Conservation (phyloP, 192 early-diverging fungal species). For the Coemansia sp. region DNA sequence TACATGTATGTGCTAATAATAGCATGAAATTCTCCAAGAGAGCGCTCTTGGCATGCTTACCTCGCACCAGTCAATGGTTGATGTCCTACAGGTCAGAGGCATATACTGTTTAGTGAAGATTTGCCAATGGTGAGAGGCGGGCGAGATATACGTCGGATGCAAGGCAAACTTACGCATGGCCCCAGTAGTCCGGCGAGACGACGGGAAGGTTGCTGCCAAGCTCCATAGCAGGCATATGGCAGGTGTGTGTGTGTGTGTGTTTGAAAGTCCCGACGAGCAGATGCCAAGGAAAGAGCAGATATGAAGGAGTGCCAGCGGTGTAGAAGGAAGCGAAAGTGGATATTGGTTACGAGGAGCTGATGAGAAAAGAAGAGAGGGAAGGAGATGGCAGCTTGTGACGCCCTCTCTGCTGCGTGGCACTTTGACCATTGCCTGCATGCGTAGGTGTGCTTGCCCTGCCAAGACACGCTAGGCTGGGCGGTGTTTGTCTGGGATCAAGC, state of each 20-base stretch:
- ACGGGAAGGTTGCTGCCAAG: slow-evolving; percentile 12
- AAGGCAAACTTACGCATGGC: slow-evolving; percentile 59
- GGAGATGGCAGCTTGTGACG: background rate
- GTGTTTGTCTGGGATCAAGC: slow-evolving; percentile 1
- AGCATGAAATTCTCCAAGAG: background rate
- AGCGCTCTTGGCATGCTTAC: slow-evolving; percentile 7
- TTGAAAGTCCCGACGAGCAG: background rate
- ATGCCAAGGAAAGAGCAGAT: background rate
- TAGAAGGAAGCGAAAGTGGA: background rate
- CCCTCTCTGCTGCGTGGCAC: background rate
- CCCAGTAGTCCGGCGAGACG: slow-evolving; percentile 32
- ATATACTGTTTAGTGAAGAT: background rate
- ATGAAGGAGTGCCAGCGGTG: background rate
- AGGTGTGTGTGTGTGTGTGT: background rate
- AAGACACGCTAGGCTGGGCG: background rate
- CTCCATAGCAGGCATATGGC: slow-evolving; percentile 12
- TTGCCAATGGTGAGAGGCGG: background rate
- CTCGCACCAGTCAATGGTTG: slow-evolving; percentile 56
- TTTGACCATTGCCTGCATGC: background rate
- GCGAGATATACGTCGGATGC: background rate
- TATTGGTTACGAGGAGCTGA: background rate
- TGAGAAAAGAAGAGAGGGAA: background rate
- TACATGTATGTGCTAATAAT: slow-evolving; percentile 1
- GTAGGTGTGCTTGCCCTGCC: background rate
- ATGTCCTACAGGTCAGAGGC: slow-evolving; percentile 28